Evolutionary conservation across 163 green algal species (phyloP).

Genomic region (Coccomyxa subellipsoidea): DNA sequence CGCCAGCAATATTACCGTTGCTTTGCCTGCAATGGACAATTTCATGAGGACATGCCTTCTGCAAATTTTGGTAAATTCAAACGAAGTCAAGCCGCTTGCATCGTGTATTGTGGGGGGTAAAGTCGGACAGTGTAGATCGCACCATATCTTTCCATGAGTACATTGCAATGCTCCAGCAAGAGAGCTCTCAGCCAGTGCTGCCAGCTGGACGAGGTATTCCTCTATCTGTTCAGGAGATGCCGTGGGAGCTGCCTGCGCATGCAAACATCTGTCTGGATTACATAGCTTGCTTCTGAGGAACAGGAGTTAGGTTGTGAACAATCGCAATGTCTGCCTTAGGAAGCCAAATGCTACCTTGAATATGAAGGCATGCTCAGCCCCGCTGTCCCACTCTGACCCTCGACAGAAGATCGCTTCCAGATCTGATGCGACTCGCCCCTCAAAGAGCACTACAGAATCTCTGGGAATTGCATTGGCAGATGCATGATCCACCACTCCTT

Average conservation of each 20-base stretch:
- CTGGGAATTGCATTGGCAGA: not conserved
- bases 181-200: slow-evolving; percentile 8
- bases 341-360: not conserved
- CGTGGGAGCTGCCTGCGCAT: not conserved
- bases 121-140: not conserved
- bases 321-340: not conserved
- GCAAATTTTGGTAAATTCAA: not conserved
- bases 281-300: not conserved
- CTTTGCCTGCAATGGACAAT: not conserved
- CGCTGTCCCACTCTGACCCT: slow-evolving; percentile 6
- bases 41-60: not conserved
- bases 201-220: not conserved
- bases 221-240: not conserved
- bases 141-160: not conserved
- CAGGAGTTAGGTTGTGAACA: too few relatives aligned
- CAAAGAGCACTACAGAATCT: not conserved
- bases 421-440: not conserved
- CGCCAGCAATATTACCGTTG: not conserved
- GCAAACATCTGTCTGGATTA: not conserved
- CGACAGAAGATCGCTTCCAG: slow-evolving; percentile 11
- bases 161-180: slow-evolving; percentile 6
- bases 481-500: not conserved
- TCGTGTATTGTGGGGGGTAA: too few relatives aligned
- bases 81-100: too few relatives aligned
- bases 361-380: slow-evolving; percentile 1